Evolutionary conservation across 2,329 filamentous ascomycete species (phyloP).

Genomic region (Fusarium anguioides): DNA sequence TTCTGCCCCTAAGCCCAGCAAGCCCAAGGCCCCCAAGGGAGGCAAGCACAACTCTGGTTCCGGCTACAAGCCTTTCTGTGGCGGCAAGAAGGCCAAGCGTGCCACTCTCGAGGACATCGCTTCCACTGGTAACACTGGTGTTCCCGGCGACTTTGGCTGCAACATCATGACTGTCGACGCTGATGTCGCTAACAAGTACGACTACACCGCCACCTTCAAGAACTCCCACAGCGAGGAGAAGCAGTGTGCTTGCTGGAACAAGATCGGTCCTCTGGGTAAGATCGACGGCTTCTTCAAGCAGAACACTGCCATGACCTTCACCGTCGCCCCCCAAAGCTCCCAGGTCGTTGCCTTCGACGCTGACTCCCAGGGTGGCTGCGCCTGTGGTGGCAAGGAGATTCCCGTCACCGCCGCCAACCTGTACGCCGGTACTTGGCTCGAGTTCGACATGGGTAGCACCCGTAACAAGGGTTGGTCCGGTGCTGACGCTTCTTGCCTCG

Average conservation of each 20-base stretch:
- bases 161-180: slow-evolving; percentile 61
- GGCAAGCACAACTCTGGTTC: slow-evolving; percentile 30
- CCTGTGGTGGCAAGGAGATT: slow-evolving; percentile 53
- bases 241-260: slow-evolving; percentile 61
- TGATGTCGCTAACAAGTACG: slow-evolving; percentile 53
- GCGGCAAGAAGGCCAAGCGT: slow-evolving; percentile 55
- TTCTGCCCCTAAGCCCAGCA: not conserved
- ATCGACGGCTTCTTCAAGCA: slow-evolving; percentile 63
- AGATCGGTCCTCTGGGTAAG: slow-evolving; percentile 58
- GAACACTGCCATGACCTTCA: slow-evolving; percentile 56
- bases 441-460: slow-evolving; percentile 60
- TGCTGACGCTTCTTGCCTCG: slow-evolving; percentile 62
- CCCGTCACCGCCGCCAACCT: slow-evolving; percentile 54
- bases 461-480: slow-evolving; percentile 63
- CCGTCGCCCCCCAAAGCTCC: slow-evolving; percentile 51
- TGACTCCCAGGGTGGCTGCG: slow-evolving; percentile 62
- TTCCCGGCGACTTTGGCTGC: slow-evolving; percentile 58
- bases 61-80: slow-evolving; percentile 51
- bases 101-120: slow-evolving; percentile 59
- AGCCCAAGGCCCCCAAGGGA: slow-evolving; percentile 10
- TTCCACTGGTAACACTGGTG: slow-evolving; percentile 61
- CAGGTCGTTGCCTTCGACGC: slow-evolving; percentile 58
- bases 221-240: slow-evolving; percentile 51
- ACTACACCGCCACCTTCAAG: slow-evolving; percentile 57
- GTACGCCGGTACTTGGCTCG: slow-evolving; percentile 60